These are phyloP conservation scores for Inonotus obliquus DNA, from an alignment of 1,284 basidiomycete species.

Conservation along the genomic window DNA sequence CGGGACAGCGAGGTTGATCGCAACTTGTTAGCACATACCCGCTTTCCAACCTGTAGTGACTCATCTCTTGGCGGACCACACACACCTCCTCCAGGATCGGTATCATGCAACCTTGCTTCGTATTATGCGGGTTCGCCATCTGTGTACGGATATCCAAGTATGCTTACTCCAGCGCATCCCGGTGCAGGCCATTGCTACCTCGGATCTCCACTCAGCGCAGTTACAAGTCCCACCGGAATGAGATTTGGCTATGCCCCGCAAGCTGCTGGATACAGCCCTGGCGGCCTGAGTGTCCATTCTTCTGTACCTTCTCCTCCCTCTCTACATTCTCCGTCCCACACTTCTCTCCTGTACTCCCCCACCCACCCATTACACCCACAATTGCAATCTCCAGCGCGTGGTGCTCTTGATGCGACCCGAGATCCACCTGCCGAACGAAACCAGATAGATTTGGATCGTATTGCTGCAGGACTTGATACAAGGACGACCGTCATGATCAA, in stretches of 20 bases:
- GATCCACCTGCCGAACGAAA: constrained; percentile 49
- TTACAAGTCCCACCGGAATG: background rate
- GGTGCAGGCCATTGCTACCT: constrained; percentile 1
- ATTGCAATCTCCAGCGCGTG: constrained; percentile 2
- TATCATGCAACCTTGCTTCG: background rate
- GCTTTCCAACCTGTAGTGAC: constrained; percentile 7
- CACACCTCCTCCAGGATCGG: constrained; percentile 1
- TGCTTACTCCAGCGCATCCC: background rate
- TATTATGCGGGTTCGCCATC: background rate
- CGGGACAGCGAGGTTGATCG: background rate
- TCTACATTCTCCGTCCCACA: background rate
- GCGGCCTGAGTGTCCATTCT: background rate
- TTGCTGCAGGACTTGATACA: constrained; percentile 73
- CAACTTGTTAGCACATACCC: background rate
- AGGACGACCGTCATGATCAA: constrained; percentile 85
- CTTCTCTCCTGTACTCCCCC: constrained; percentile 6
- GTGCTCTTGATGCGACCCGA: constrained; percentile 14
- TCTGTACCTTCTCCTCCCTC: constrained; percentile 1
- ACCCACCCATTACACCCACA: constrained; percentile 15
- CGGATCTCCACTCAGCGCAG: background rate
- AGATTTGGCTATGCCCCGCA: background rate
- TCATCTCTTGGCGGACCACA: constrained; percentile 5
- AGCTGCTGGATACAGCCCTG: constrained; percentile 1
- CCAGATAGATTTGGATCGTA: constrained; percentile 61
- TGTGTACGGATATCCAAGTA: background rate